A percentile compares a stretch with the other conserved stretches of the same genome.
Evolutionary conservation across 805 yeast genomes (phyloP).

Genomic region (Nakazawaea pomicola): DNA sequence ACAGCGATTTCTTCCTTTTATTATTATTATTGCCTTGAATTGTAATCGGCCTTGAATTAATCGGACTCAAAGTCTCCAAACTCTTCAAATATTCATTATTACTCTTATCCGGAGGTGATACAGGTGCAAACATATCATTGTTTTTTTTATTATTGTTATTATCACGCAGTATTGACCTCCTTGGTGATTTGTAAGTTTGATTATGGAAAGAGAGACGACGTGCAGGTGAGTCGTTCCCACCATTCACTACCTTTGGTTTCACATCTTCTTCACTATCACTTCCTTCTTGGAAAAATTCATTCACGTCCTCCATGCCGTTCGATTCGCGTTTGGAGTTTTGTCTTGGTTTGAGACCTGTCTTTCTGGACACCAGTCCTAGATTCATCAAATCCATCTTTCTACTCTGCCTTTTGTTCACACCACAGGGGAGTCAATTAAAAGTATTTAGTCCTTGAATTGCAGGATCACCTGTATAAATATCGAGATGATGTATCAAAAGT

Average conservation of each 20-base stretch:
- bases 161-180: constrained; percentile 1
- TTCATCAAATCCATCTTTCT: constrained; percentile 34
- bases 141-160: background rate
- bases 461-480: no score
- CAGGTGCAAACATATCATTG: constrained; percentile 8
- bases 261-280: constrained; percentile 15
- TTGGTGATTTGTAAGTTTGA: constrained; percentile 1
- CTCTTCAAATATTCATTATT: constrained; percentile 10
- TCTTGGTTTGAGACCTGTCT: constrained; percentile 53
- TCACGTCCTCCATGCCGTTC: constrained; percentile 63
- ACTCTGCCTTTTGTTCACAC: no score
- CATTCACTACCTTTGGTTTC: constrained; percentile 21
- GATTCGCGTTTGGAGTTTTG: constrained; percentile 46
- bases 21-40: constrained; percentile 11
- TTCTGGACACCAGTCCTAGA: constrained; percentile 60
- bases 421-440: no score
- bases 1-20: constrained; percentile 13
- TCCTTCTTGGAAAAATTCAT: constrained; percentile 48
- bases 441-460: no score
- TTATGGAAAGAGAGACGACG: constrained; percentile 2
- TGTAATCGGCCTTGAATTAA: background rate
- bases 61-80: constrained; percentile 15
- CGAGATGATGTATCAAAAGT: no score
- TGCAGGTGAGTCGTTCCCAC: constrained; percentile 24
- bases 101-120: constrained; percentile 10